These are phyloP conservation scores for Apiotrichum porosum DNA, from an alignment of 1,284 basidiomycete species.

Conservation along the genomic window DNA sequence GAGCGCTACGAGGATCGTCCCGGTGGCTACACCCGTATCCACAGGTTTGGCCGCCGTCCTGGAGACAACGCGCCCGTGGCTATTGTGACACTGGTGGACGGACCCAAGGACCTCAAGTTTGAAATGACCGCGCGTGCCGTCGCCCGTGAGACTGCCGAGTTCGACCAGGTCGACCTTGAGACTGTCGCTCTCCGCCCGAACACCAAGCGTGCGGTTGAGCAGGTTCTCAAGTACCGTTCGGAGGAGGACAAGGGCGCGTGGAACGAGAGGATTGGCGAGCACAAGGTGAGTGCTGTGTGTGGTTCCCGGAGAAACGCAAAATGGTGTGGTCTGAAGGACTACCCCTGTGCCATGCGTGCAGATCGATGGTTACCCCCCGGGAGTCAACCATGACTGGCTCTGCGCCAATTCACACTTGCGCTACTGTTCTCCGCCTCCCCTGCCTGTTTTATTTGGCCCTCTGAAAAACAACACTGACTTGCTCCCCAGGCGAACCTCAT, in stretches of 20 bases:
- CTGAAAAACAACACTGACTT: no score
- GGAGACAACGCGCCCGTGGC: slow-evolving; percentile 94
- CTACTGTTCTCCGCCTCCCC: not conserved
- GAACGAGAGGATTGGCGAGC: slow-evolving; percentile 41
- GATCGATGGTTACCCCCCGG: no score
- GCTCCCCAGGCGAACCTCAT: slow-evolving; percentile 19
- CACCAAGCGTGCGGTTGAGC: slow-evolving; percentile 15
- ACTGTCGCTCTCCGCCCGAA: not conserved
- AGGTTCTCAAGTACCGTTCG: slow-evolving; percentile 46
- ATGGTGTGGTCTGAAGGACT: no score
- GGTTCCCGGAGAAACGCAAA: not conserved
- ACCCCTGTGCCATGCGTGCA: no score
- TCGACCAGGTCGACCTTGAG: not conserved
- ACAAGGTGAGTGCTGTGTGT: slow-evolving; percentile 39
- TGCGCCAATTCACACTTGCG: no score
- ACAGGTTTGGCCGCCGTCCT: slow-evolving; percentile 77
- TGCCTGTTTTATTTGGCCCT: not conserved
- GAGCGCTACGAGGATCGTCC: slow-evolving; percentile 74
- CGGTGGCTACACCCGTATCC: slow-evolving; percentile 93
- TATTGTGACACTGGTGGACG: slow-evolving; percentile 89
- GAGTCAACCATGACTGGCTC: no score
- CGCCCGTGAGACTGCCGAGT: slow-evolving; percentile 59
- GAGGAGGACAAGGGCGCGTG: slow-evolving; percentile 42
- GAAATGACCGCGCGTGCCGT: slow-evolving; percentile 78
- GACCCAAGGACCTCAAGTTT: slow-evolving; percentile 78